Base-by-base conservation (phyloP, 148 eudicot species). In the Simmondsia chinensis region DNA sequence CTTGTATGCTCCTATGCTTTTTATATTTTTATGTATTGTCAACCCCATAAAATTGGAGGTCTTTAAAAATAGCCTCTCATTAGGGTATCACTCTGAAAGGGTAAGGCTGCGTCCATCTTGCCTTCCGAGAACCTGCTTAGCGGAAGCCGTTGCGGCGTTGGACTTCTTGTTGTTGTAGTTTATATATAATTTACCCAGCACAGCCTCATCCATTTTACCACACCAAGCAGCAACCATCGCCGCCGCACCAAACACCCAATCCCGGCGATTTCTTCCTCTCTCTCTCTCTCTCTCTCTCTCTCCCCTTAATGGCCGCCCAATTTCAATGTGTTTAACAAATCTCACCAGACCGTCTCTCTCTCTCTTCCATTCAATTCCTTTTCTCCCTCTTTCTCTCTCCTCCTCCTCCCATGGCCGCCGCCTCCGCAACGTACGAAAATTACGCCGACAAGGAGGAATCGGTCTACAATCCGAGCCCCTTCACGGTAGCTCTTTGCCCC, bases 401-500 rank as follows among this genome's bases (percentile, higher is more conserved):
- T 13, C 55, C 13, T 47, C 57, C 37, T 46, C 31, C 51, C 54
- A 61, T 69, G 77, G 58, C 71, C 33, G 59, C 61, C 39, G 84
- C 77, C 41, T 44, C 63, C 38, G 80, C n/a, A n/a, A n/a, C n/a
- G n/a, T n/a, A n/a, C n/a, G n/a, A n/a, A n/a, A n/a, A 60, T 12
- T 60, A 60, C 47, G 53, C 66, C 52, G 51, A 52, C 42, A 38
- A 52, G 37, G 64, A 60, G 37, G 63, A 41, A 2, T 57, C 44
- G 1, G 19, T 37, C 18, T 17, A 36, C 16, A 52, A 46, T 45
- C 65, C 54, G 22, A 45, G 39, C 48, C 52, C 33, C 3, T 44
- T 35, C 25, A 61, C 48, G 64, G 91, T 73, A 66, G 69, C 80
- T 54, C 73, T 75, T 25, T 81, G 80, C 66, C 95, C 91, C 15